These are phyloP conservation scores for Talaromyces sp. DNA, from an alignment of 2,329 filamentous ascomycete species.

Conservation along the genomic window DNA sequence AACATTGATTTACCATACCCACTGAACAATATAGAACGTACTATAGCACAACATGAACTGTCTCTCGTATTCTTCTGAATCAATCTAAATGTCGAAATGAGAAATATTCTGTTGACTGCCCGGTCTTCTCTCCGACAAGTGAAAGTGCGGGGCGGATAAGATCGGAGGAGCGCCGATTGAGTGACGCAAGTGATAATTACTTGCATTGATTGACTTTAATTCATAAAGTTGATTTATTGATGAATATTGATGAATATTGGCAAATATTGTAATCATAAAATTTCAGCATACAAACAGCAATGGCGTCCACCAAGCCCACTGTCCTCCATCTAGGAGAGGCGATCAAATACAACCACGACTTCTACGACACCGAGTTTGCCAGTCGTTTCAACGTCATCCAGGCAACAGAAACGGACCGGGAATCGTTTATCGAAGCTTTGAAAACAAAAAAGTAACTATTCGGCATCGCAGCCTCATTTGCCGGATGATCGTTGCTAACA, in stretches of 20 bases:
- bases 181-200: too few species aligned
- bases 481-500: neutral
- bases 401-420: slow-evolving; percentile 28
- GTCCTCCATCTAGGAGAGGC: slow-evolving; percentile 44
- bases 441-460: slow-evolving; percentile 16
- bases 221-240: neutral
- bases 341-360: slow-evolving; percentile 45
- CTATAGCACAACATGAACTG: neutral
- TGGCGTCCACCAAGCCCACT: slow-evolving; percentile 22
- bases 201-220: too few species aligned
- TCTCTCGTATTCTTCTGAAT: neutral
- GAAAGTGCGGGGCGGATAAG: too few species aligned
- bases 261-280: neutral
- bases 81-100: neutral
- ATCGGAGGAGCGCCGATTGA: too few species aligned
- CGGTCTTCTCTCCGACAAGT: too few species aligned
- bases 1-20: too few species aligned
- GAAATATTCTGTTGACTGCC: neutral
- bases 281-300: neutral
- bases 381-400: slow-evolving; percentile 38
- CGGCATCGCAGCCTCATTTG: neutral
- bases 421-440: slow-evolving; percentile 39
- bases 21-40: neutral
- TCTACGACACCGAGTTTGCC: slow-evolving; percentile 34
- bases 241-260: neutral